Percentiles rank a stretch among this genome's conserved stretches.
Conservation (phyloP, 495 filamentous ascomycete genomes). For the Astrothelium subdiscretum region DNA sequence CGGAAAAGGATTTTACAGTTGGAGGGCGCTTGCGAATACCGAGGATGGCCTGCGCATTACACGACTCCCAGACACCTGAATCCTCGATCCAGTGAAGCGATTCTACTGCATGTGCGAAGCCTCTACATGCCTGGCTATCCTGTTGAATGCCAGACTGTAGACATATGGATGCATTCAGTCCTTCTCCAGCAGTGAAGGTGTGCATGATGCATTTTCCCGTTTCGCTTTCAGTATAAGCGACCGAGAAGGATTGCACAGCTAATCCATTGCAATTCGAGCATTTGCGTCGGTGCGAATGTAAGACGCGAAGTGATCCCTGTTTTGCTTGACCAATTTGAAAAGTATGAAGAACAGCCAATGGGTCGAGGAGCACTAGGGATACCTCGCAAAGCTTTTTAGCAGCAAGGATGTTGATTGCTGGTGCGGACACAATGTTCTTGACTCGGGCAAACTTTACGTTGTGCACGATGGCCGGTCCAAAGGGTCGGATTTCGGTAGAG, state of each 20-base stretch:
- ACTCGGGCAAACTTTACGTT: conserved; percentile 21
- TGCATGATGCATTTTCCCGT: conserved; percentile 20
- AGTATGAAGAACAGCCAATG: conserved; percentile 39
- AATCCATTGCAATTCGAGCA: conserved; percentile 16
- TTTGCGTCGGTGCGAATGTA: conserved; percentile 17
- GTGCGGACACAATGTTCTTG: conserved; percentile 25
- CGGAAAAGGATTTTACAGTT: background rate
- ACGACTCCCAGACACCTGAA: conserved; percentile 34
- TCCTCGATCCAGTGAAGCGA: conserved; percentile 26
- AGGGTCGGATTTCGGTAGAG: conserved; percentile 22
- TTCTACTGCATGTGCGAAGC: conserved; percentile 24
- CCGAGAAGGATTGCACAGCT: conserved; percentile 19
- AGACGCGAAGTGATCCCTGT: conserved; percentile 17
- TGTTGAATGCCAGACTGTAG: conserved; percentile 13
- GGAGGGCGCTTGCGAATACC: conserved; percentile 25
- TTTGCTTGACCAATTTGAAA: conserved; percentile 46
- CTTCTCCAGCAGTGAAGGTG: conserved; percentile 16
- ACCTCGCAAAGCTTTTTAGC: conserved; percentile 36
- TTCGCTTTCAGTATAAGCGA: conserved; percentile 22
- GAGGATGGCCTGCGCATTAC: conserved; percentile 24
- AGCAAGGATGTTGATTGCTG: conserved; percentile 38
- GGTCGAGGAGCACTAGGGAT: conserved; percentile 42
- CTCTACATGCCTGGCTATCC: conserved; percentile 18
- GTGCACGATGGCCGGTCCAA: conserved; percentile 13
- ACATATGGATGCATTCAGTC: conserved; percentile 15